A percentile compares a stretch with the other conserved stretches of the same genome.
Evolutionary conservation across 441 rosid species (phyloP).

Genomic region (Gossypium schwendimanii): DNA sequence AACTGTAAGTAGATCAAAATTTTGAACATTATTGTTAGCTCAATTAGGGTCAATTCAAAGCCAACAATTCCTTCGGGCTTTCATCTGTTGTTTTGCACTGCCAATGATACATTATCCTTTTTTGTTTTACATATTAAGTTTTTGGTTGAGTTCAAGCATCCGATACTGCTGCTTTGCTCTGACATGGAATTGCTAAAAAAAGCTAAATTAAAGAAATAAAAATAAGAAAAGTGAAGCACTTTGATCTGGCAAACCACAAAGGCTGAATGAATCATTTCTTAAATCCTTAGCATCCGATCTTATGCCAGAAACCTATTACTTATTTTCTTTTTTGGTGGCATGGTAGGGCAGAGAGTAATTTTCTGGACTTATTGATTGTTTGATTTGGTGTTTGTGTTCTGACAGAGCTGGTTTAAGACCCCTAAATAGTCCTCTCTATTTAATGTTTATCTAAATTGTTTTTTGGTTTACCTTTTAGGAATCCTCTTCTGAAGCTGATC

Average conservation of each 20-base stretch:
- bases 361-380: not conserved
- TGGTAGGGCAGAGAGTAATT: not conserved
- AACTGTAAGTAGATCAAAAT: constrained; percentile 51
- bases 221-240: not conserved
- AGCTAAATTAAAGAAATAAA: not conserved
- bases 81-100: not conserved
- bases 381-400: not conserved
- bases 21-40: constrained; percentile 6
- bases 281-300: not conserved
- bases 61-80: not conserved
- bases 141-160: not conserved
- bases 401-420: not conserved
- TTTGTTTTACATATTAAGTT: not conserved
- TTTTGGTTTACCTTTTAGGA: constrained; percentile 38
- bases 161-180: not conserved
- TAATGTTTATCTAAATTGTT: not conserved
- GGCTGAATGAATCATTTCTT: not conserved
- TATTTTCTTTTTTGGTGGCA: not conserved
- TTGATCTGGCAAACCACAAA: not conserved
- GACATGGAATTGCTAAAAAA: not conserved
- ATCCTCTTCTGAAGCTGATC: constrained; percentile 54
- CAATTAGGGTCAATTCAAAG: not conserved
- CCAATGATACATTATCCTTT: not conserved
- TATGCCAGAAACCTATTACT: not conserved
- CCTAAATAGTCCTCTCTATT: not conserved